Conservation (phyloP, 768 basidiomycete genomes). For the Calocybe gangraenosa region DNA sequence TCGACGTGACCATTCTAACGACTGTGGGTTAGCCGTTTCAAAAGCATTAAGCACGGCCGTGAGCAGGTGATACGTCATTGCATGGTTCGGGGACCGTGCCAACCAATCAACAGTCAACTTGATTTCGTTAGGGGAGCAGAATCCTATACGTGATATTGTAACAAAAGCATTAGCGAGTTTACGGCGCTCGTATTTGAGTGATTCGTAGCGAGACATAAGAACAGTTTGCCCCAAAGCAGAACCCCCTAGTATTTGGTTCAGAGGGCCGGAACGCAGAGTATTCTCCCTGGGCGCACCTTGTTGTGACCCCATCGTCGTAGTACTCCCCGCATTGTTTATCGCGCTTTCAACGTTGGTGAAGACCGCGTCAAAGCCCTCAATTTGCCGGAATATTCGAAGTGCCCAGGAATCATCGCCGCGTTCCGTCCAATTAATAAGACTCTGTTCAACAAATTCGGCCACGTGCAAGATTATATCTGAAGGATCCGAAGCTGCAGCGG, state of each 20-base stretch:
- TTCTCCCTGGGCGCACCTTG: slow-evolving; percentile 36
- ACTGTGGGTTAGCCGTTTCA: slow-evolving; percentile 58
- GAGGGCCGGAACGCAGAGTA: not conserved
- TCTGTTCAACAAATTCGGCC: slow-evolving; percentile 45
- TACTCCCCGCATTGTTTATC: slow-evolving; percentile 58
- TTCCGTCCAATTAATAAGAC: slow-evolving; percentile 28
- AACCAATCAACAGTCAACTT: slow-evolving; percentile 71
- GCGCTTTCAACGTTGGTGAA: slow-evolving; percentile 53
- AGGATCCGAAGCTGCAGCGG: slow-evolving; percentile 39
- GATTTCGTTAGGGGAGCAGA: slow-evolving; percentile 56
- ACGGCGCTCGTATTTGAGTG: slow-evolving; percentile 70
- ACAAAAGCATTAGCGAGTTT: slow-evolving; percentile 61
- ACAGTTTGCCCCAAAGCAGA: slow-evolving; percentile 63
- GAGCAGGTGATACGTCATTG: slow-evolving; percentile 67
- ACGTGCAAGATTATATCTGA: slow-evolving; percentile 49
- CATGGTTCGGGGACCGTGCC: slow-evolving; percentile 56
- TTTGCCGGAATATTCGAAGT: slow-evolving; percentile 52
- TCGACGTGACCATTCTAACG: slow-evolving; percentile 40
- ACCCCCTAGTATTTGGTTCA: slow-evolving; percentile 1
- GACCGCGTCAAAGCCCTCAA: slow-evolving; percentile 53
- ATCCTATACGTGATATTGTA: slow-evolving; percentile 59
- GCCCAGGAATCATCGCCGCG: slow-evolving; percentile 8
- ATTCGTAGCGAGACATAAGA: slow-evolving; percentile 64
- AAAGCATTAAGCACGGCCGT: slow-evolving; percentile 61
- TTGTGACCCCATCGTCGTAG: slow-evolving; percentile 54